phyloP scores from a whole-genome alignment of 371 early-diverging fungal species.

The Nematocida major region DNA sequence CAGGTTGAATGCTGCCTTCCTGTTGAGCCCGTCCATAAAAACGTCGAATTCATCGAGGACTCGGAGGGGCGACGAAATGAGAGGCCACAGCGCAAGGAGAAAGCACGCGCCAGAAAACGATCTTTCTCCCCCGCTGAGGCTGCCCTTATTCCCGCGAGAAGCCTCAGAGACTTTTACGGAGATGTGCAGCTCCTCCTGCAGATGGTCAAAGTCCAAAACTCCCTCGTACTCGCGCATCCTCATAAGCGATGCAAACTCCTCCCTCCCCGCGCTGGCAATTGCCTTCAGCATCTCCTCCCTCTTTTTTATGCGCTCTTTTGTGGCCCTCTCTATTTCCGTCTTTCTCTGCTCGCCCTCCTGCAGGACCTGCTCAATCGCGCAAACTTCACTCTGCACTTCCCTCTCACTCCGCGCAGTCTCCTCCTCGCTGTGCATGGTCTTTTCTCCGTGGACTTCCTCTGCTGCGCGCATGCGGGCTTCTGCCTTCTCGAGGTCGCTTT shows the following conservation, averaged over 20 bases:
- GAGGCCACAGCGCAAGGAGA: constrained; percentile 86
- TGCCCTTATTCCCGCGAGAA: constrained; percentile 61
- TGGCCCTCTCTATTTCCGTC: constrained; percentile 25
- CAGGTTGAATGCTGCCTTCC: constrained; percentile 59
- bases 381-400: background rate
- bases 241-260: constrained; percentile 55
- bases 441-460: background rate
- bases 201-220: constrained; percentile 73
- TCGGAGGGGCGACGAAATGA: constrained; percentile 81
- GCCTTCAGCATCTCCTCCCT: constrained; percentile 57
- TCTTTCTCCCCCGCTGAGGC: constrained; percentile 93
- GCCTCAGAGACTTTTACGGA: constrained; percentile 65
- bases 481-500: constrained; percentile 1
- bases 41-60: constrained; percentile 99
- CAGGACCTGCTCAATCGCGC: background rate
- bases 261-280: constrained; percentile 46
- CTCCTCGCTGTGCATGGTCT: background rate
- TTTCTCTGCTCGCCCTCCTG: constrained; percentile 9
- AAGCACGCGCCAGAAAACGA: constrained; percentile 93
- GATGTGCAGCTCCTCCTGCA: constrained; percentile 67
- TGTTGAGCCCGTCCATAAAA: constrained; percentile 75
- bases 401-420: too few relatives aligned
- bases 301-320: constrained; percentile 51
- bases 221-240: constrained; percentile 74
- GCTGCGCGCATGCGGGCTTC: background rate